Base-by-base conservation (phyloP, 2,329 filamentous ascomycete genomes). In the Chaetomium sp. region DNA sequence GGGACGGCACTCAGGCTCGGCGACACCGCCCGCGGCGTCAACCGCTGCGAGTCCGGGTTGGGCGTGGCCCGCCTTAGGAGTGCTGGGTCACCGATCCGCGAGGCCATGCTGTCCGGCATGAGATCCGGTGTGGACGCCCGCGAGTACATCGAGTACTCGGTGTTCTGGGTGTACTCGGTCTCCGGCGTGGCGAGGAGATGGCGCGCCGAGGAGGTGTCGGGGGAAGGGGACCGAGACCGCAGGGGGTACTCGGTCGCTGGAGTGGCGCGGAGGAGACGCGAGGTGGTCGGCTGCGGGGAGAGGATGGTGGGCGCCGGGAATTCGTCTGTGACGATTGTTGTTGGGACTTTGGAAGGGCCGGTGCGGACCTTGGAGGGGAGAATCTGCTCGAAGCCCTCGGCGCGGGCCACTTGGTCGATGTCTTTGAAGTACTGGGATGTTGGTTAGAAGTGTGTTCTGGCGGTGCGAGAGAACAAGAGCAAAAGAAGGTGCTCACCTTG, bases 41-140 rank as follows among this genome's bases (percentile, higher is more conserved):
- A n/a, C 14, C 49, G 34, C n/a, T 41, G 73, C 62, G 71, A 64
- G 65, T 79, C 76, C 4, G 76, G 76, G 53, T 73, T 76, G 1
- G 77, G 77, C 6, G 77, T 79, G 59, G 79, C 62, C 33, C 77
- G 70, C 46, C 66, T 59, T 53, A 69, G 66, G 42, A 79, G 68
- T 14, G 68, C 70, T 8, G 77, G 74, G 54, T 79, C 77, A 8
- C 76, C 74, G 42, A 82, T 77, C 52, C 80, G 77, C 54, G 79
- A 78, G 6, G 78, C 79, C 81, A 84, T 84, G 52, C 80, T 75
- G 65, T 85, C 82, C 10, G 80, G 81, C n/a, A 84, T 67, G 47
- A 85, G 70, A 47, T 85, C 82, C 0, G 80, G 80, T 3, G 80
- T 83, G 0, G 79, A 78, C 2, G 80, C 82, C 33, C 77, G 73